Base-by-base conservation (phyloP, 2,329 filamentous ascomycete genomes). In the Ascochyta rabiei region DNA sequence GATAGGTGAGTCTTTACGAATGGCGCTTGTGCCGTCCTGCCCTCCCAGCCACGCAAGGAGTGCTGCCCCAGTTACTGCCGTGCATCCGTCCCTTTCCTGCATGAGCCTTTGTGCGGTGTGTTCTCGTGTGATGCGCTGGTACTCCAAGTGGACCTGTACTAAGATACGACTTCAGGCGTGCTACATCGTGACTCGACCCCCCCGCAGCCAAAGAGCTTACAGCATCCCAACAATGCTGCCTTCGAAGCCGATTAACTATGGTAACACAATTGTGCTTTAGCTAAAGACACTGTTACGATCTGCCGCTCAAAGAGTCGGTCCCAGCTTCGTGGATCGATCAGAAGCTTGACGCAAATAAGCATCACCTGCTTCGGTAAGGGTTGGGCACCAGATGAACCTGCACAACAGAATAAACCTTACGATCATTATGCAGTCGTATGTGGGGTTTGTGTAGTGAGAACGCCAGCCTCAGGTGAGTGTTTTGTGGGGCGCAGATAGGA, bases 291-390 rank as follows among this genome's bases (percentile, higher is more conserved):
- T 38, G 18, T 35, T 10, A 15, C 12, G 18, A 28, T 33, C 44
- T 15, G 10, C 2, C n/a, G 6, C 9, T 23, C 21, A 44, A 28
- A 8, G 44, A 6, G 23, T 42, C 28, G 12, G 35, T 35, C 23
- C 45, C 47, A n/a, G 23, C 21, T 9, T 40, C 23, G 30, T 39
- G 26, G 28, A 44, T 45, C 26, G 3, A 31, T 41, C 10, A 58
- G 45, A 65, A 60, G 62, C 53, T 61, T 63, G 23, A 40, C 35
- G 18, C 9, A 31, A 43, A 56, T 39, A 64, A 60, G 56, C 55
- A 49, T 64, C 30, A 23, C 38, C 18, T 18, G 6, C 40, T 43
- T 48, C 34, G 42, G 46, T 34, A 44, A 35, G 19, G n/a, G 16
- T 33, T 40, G 33, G 44, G 35, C 41, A 48, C 40, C 19, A 24